Percentiles rank a stretch among this genome's conserved stretches.
These are phyloP conservation scores for Candida orba DNA, from an alignment of 805 yeast species.

Conservation along the genomic window DNA sequence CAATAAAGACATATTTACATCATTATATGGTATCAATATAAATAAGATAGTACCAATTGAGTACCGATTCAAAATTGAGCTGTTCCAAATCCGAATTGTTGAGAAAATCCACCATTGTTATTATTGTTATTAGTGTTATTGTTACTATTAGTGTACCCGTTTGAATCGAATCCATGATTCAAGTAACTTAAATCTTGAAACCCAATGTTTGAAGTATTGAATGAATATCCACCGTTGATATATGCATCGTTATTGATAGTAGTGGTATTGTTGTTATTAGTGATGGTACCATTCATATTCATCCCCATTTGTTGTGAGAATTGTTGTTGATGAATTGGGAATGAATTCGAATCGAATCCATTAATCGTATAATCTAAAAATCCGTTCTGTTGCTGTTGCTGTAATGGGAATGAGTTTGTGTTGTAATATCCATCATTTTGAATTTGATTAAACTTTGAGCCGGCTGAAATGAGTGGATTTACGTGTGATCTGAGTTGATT, in stretches of 20 bases:
- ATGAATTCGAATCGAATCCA: constrained; percentile 3
- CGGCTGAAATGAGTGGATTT: not conserved
- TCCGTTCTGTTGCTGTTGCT: constrained; percentile 3
- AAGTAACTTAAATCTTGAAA: no score
- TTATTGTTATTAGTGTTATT: not conserved
- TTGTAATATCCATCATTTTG: constrained; percentile 1
- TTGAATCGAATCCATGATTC: not conserved
- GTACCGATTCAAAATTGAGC: constrained; percentile 3
- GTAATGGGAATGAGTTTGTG: not conserved
- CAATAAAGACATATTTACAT: no score
- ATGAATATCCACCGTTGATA: not conserved
- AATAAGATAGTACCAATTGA: not conserved
- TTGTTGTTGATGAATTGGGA: constrained; percentile 2
- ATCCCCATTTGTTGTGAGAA: not conserved
- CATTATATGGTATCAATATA: no score
- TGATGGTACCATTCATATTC: not conserved
- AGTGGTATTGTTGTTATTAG: no score
- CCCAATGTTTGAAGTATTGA: no score
- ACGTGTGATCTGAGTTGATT: constrained; percentile 5
- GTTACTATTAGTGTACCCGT: not conserved
- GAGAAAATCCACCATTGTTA: not conserved
- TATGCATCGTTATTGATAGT: not conserved
- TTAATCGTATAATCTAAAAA: not conserved
- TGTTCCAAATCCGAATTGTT: constrained; percentile 8
- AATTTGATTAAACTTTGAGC: not conserved